Evolutionary conservation across 2,329 filamentous ascomycete genomes (phyloP).

Genomic region (Fusarium caatingaense): DNA sequence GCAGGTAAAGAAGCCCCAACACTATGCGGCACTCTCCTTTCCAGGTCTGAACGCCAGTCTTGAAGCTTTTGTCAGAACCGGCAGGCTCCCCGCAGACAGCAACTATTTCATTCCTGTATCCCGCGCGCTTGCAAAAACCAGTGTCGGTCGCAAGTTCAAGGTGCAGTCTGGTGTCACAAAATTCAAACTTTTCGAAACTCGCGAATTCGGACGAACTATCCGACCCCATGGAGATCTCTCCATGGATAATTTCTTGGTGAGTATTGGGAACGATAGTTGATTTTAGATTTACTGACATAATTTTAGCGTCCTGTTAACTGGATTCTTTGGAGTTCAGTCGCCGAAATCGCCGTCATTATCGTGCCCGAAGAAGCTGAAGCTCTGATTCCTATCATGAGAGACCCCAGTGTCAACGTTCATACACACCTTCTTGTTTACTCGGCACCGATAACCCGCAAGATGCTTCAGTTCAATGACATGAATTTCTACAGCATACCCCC

Average conservation of each 20-base stretch:
- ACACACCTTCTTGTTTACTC: slow-evolving; percentile 64
- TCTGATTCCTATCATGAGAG: slow-evolving; percentile 59
- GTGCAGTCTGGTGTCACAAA: slow-evolving; percentile 34
- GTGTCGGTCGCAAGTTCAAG: slow-evolving; percentile 52
- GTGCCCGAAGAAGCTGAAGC: slow-evolving; percentile 71
- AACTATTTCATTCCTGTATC: slow-evolving; percentile 52
- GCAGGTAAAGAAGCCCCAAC: slow-evolving; percentile 62
- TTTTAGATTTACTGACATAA: slow-evolving; percentile 10
- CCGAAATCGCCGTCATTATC: slow-evolving; percentile 64
- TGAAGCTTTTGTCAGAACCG: slow-evolving; percentile 59
- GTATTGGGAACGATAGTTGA: neutral
- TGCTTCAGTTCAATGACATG: slow-evolving; percentile 69
- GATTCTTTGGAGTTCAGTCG: slow-evolving; percentile 65
- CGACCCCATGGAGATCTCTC: slow-evolving; percentile 36
- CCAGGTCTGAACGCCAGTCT: slow-evolving; percentile 62
- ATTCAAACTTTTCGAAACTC: slow-evolving; percentile 49
- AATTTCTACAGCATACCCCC: slow-evolving; percentile 64
- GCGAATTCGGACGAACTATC: slow-evolving; percentile 42
- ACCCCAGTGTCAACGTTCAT: neutral
- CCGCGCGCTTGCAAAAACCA: slow-evolving; percentile 49
- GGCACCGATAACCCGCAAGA: slow-evolving; percentile 59
- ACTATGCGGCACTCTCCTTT: slow-evolving; percentile 57
- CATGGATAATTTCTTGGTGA: slow-evolving; percentile 42
- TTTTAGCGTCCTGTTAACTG: slow-evolving; percentile 65
- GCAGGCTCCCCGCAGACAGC: slow-evolving; percentile 54